phyloP scores from a whole-genome alignment of 306 rosid species.

The Ormosia emarginata region DNA sequence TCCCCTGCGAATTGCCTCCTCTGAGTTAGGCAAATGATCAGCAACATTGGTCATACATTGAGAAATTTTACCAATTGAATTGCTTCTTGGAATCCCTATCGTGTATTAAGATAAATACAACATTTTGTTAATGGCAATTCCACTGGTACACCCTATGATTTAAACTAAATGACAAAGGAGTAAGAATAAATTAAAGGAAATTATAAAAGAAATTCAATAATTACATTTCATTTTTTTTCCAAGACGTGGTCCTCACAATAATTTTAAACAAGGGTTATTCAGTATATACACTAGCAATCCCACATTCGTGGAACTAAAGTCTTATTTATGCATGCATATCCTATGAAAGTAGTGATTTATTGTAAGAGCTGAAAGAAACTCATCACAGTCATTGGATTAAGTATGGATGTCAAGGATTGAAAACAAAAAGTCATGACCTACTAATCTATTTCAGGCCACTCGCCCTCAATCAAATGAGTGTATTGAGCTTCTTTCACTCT shows the following conservation, averaged over 20 bases:
- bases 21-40: conserved; percentile 67
- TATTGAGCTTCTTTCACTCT: conserved; percentile 5
- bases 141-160: neutral
- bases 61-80: conserved; percentile 70
- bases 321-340: neutral
- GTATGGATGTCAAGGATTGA: neutral
- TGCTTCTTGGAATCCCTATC: conserved; percentile 76
- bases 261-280: neutral
- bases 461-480: neutral
- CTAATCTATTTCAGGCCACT: neutral
- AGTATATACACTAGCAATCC: neutral
- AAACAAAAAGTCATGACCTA: neutral
- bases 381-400: neutral
- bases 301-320: neutral
- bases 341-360: neutral
- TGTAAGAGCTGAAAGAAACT: neutral
- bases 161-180: neutral
- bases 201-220: neutral
- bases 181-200: neutral
- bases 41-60: conserved; percentile 48
- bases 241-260: neutral
- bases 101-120: conserved; percentile 24
- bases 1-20: conserved; percentile 88
- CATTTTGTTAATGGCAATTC: conserved; percentile 5
- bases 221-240: neutral